phyloP scores from a whole-genome alignment of 768 basidiomycete species.

The Pisolithus tinctorius region DNA sequence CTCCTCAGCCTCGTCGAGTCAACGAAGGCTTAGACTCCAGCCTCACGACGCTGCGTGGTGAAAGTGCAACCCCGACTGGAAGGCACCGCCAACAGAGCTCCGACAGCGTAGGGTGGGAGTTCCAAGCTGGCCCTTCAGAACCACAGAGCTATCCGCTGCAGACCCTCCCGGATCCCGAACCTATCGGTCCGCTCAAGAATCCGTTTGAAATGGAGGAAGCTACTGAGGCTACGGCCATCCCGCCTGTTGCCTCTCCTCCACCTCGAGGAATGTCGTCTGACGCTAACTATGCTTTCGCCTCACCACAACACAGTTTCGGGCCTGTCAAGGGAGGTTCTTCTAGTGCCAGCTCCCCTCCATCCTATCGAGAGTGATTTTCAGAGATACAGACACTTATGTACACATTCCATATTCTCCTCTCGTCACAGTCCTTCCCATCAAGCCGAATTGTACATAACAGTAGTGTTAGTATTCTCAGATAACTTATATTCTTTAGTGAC shows the following conservation, averaged over 20 bases:
- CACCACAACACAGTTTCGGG: conserved; percentile 20
- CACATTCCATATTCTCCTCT: neutral
- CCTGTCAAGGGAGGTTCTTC: neutral
- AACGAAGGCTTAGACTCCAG: conserved; percentile 11
- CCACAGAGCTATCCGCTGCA: conserved; percentile 20
- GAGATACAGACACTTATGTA: neutral
- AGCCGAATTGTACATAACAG: conserved; percentile 1
- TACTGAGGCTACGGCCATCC: conserved; percentile 11
- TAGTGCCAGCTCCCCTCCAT: conserved; percentile 11
- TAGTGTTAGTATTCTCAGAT: conserved; percentile 5
- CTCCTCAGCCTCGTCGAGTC: conserved; percentile 41
- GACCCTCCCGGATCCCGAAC: conserved; percentile 9
- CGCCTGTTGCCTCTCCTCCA: conserved; percentile 6
- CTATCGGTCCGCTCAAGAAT: conserved; percentile 14
- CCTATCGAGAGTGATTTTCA: neutral
- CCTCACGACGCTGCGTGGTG: conserved; percentile 7
- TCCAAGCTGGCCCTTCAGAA: conserved; percentile 19
- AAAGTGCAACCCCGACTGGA: conserved; percentile 7
- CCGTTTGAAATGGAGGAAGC: conserved; percentile 16
- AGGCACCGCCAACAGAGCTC: conserved; percentile 21
- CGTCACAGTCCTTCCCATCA: neutral
- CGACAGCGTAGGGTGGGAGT: conserved; percentile 26
- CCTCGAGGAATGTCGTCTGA: conserved; percentile 5
- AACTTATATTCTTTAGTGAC: conserved; percentile 17
- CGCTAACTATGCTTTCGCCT: conserved; percentile 19